A percentile compares a stretch with the other conserved stretches of the same genome.
Evolutionary conservation across 345 rosid genomes (phyloP).

Genomic region (Kandelia obovata): DNA sequence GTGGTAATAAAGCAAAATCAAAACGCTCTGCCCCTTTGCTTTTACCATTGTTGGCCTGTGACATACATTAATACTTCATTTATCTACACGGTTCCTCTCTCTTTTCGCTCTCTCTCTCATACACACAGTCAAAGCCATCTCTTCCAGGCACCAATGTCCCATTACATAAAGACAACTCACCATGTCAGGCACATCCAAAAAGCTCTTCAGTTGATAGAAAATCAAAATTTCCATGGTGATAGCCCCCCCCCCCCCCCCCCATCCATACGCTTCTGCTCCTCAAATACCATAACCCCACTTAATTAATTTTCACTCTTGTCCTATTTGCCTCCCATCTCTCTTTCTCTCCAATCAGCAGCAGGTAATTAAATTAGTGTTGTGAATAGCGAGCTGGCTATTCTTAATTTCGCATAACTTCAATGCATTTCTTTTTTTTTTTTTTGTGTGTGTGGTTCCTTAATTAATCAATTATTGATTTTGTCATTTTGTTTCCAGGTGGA

Average conservation of each 20-base stretch:
- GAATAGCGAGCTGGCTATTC: not conserved
- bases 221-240: constrained; percentile 18
- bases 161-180: not conserved
- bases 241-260: constrained; percentile 13
- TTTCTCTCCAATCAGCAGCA: constrained; percentile 18
- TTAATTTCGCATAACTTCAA: constrained; percentile 9
- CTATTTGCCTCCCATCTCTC: not conserved
- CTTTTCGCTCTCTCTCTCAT: not conserved
- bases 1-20: constrained; percentile 36
- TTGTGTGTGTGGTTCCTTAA: not conserved
- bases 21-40: too few species aligned
- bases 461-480: too few species aligned
- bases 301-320: constrained; percentile 17
- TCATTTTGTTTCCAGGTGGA: constrained; percentile 20
- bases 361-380: not conserved
- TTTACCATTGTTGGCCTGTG: constrained; percentile 50
- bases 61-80: constrained; percentile 40
- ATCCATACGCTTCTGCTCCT: constrained; percentile 15
- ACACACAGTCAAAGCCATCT: constrained; percentile 16
- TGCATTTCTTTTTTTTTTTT: constrained; percentile 9
- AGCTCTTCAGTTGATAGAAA: not conserved
- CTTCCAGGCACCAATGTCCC: not conserved
- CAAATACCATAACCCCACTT: constrained; percentile 14
- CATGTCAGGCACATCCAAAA: constrained; percentile 1
- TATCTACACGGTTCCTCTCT: constrained; percentile 32